These are phyloP conservation scores for Cyathus pygmaeus DNA, from an alignment of 1,284 basidiomycete genomes.

Conservation along the genomic window DNA sequence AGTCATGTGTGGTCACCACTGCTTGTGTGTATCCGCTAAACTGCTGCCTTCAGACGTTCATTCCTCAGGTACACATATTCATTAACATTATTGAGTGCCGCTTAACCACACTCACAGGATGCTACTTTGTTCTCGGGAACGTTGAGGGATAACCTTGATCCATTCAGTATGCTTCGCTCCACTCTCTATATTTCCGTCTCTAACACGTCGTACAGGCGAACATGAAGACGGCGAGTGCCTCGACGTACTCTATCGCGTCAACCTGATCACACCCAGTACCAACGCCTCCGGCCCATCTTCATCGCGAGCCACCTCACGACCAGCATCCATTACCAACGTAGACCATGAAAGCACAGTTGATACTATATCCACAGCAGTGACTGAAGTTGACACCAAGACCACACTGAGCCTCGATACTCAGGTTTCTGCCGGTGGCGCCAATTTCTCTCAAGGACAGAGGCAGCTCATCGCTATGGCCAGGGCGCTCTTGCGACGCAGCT, in stretches of 20 bases:
- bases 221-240: slow-evolving; percentile 83
- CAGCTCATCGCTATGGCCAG: slow-evolving; percentile 86
- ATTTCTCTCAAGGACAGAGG: slow-evolving; percentile 87
- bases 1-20: slow-evolving; percentile 28
- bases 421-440: slow-evolving; percentile 82
- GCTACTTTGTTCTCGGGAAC: slow-evolving; percentile 89
- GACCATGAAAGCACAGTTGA: slow-evolving; percentile 20
- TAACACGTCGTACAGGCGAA: slow-evolving; percentile 58
- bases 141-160: slow-evolving; percentile 88
- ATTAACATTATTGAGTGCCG: neutral
- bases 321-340: neutral
- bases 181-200: neutral
- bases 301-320: neutral
- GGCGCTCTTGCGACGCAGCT: slow-evolving; percentile 78
- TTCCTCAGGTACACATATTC: slow-evolving; percentile 68
- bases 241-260: too few species aligned
- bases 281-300: neutral
- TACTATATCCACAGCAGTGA: slow-evolving; percentile 52
- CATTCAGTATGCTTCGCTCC: slow-evolving; percentile 62
- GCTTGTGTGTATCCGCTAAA: neutral
- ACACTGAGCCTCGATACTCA: slow-evolving; percentile 74
- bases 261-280: slow-evolving; percentile 62
- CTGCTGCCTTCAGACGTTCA: slow-evolving; percentile 69
- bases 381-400: slow-evolving; percentile 62
- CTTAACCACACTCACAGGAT: slow-evolving; percentile 55